These are phyloP conservation scores for Ceratocystis alfenasii DNA, from an alignment of 2,329 filamentous ascomycete species.

Conservation along the genomic window DNA sequence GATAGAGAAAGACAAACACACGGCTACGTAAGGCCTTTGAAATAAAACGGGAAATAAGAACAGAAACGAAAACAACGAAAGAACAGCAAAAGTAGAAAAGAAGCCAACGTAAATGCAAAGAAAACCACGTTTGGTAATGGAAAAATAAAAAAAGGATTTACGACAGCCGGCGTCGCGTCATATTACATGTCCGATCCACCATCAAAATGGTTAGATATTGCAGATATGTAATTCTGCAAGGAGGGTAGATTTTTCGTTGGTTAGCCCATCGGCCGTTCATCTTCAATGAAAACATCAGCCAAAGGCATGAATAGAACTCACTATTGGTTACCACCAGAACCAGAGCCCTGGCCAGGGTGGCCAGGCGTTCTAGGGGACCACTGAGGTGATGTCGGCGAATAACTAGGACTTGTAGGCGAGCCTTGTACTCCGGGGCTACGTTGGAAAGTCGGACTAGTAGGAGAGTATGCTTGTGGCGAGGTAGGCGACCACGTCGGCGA, in stretches of 20 bases:
- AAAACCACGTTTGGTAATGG: slow-evolving; percentile 11
- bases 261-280: slow-evolving; percentile 10
- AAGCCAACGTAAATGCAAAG: slow-evolving; percentile 23
- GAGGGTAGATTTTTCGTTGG: slow-evolving; percentile 28
- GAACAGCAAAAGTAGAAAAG: slow-evolving; percentile 21
- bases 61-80: slow-evolving; percentile 16
- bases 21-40: slow-evolving; percentile 8
- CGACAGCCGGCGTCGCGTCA: slow-evolving; percentile 16
- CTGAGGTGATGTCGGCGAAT: slow-evolving; percentile 52
- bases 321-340: slow-evolving; percentile 34
- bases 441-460: slow-evolving; percentile 50
- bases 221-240: slow-evolving; percentile 31
- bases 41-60: slow-evolving; percentile 13
- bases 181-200: slow-evolving; percentile 10
- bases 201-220: background rate
- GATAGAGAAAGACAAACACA: slow-evolving; percentile 17
- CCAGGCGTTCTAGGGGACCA: slow-evolving; percentile 38
- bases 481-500: slow-evolving; percentile 71
- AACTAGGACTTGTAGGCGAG: slow-evolving; percentile 57
- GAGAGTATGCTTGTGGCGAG: slow-evolving; percentile 52
- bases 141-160: slow-evolving; percentile 8
- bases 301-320: slow-evolving; percentile 18
- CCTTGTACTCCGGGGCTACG: slow-evolving; percentile 42
- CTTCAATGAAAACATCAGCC: background rate
- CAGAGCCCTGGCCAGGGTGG: slow-evolving; percentile 26